Conservation (phyloP, 2,329 filamentous ascomycete genomes). For the Hortaea sp. region DNA sequence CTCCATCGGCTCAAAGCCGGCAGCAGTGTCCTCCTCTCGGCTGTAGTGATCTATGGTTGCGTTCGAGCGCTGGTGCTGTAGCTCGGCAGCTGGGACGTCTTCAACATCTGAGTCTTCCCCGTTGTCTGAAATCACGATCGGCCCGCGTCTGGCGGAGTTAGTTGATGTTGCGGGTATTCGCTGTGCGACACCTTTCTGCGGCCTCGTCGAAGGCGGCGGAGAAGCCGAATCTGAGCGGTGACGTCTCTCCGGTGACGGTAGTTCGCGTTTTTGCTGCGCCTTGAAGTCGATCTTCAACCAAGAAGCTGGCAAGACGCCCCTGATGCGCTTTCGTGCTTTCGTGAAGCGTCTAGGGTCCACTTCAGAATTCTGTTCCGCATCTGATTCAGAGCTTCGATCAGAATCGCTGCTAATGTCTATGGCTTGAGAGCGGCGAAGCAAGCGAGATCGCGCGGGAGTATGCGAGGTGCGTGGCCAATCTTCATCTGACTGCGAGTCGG, state of each 20-base stretch:
- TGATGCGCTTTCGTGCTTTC: constrained; percentile 32
- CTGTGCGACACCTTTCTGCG: constrained; percentile 21
- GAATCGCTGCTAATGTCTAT: constrained; percentile 4
- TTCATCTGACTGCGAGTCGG: constrained; percentile 1
- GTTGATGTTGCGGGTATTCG: constrained; percentile 1
- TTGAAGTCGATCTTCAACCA: constrained; percentile 40
- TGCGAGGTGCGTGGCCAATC: background rate
- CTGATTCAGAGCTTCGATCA: background rate
- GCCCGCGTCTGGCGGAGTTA: background rate
- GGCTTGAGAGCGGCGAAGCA: background rate
- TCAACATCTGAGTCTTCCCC: constrained; percentile 14
- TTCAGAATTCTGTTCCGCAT: background rate
- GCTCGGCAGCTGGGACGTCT: background rate
- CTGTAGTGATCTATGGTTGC: constrained; percentile 2
- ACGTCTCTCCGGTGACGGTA: constrained; percentile 1
- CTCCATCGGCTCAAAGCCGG: constrained; percentile 33
- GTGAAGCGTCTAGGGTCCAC: background rate
- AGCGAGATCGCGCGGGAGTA: background rate
- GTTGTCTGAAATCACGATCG: constrained; percentile 28
- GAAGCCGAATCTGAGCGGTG: constrained; percentile 4
- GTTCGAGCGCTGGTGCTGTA: constrained; percentile 6
- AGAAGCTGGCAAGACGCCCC: constrained; percentile 40
- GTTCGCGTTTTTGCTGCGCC: constrained; percentile 9
- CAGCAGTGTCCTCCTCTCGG: constrained; percentile 3
- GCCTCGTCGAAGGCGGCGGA: constrained; percentile 9